These are phyloP conservation scores for Monosporascus sp. DNA, from an alignment of 2,329 filamentous ascomycete genomes.

Conservation along the genomic window DNA sequence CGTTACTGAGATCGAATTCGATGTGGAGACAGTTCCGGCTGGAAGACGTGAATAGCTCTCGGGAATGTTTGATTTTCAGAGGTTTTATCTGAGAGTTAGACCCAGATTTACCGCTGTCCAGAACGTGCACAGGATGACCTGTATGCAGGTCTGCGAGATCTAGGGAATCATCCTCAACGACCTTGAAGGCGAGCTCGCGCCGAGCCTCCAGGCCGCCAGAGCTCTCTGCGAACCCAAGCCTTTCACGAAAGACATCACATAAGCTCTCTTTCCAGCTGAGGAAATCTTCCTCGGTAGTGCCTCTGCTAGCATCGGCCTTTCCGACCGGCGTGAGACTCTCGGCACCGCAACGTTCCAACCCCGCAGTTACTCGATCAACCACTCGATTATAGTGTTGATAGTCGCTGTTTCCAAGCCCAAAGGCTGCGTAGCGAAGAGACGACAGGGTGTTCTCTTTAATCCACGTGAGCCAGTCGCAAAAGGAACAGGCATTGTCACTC, in stretches of 20 bases:
- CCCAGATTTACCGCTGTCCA: background rate
- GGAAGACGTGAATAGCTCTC: slow-evolving; percentile 17
- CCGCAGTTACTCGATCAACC: slow-evolving; percentile 21
- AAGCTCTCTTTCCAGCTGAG: slow-evolving; percentile 27
- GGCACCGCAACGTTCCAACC: slow-evolving; percentile 21
- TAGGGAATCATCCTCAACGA: slow-evolving; percentile 14
- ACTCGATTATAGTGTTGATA: slow-evolving; percentile 34
- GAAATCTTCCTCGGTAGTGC: slow-evolving; percentile 31
- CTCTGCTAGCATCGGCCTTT: slow-evolving; percentile 26
- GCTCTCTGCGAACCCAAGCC: slow-evolving; percentile 18
- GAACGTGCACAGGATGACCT: slow-evolving; percentile 12
- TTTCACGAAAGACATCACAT: background rate
- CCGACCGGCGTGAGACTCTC: slow-evolving; percentile 21
- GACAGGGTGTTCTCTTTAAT: slow-evolving; percentile 10
- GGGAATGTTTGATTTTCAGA: slow-evolving; percentile 8
- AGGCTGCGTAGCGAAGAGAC: slow-evolving; percentile 27
- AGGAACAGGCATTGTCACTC: slow-evolving; percentile 28
- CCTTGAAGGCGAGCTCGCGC: slow-evolving; percentile 16
- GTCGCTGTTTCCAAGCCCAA: slow-evolving; percentile 34
- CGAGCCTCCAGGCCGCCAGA: slow-evolving; percentile 3
- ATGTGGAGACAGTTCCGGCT: slow-evolving; percentile 30
- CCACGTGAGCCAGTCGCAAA: slow-evolving; percentile 23
- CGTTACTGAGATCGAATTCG: slow-evolving; percentile 29
- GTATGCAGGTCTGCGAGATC: slow-evolving; percentile 13
- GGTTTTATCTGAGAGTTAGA: slow-evolving; percentile 12